phyloP scores from a whole-genome alignment of 768 basidiomycete species.

The Suillus sp. region DNA sequence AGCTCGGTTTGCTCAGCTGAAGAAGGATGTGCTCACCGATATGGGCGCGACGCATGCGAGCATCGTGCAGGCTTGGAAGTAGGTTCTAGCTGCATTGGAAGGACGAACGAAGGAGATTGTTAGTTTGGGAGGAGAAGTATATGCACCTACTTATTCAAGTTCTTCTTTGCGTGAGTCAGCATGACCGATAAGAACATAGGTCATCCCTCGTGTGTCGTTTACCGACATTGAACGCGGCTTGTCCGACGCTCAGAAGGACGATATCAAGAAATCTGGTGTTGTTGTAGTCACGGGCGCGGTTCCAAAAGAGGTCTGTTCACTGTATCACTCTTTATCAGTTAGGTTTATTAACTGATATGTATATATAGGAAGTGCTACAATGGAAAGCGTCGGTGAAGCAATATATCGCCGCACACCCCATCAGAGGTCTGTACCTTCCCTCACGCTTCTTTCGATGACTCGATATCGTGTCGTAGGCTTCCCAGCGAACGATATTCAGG shows the following conservation, averaged over 20 bases:
- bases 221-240: conserved; percentile 49
- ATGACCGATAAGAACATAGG: conserved; percentile 34
- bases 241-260: conserved; percentile 43
- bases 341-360: not conserved
- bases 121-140: conserved; percentile 47
- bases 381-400: conserved; percentile 60
- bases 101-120: conserved; percentile 49
- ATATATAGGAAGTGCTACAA: conserved; percentile 50
- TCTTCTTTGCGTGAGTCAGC: not conserved
- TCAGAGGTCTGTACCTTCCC: conserved; percentile 44
- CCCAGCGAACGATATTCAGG: conserved; percentile 67
- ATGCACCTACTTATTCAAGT: conserved; percentile 15
- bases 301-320: conserved; percentile 45
- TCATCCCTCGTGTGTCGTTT: conserved; percentile 53
- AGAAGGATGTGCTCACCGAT: conserved; percentile 54
- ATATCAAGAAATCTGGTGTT: conserved; percentile 54
- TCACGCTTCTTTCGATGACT: not conserved
- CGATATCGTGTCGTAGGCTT: conserved; percentile 47
- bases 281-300: conserved; percentile 62
- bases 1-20: conserved; percentile 58
- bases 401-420: conserved; percentile 55
- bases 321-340: conserved; percentile 19
- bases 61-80: conserved; percentile 54
- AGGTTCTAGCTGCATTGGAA: conserved; percentile 53
- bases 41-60: conserved; percentile 18